Evolutionary conservation across 768 basidiomycete species (phyloP), one percentile per base, ranked within the genome.

Genomic region (Amanita inopinata): DNA sequence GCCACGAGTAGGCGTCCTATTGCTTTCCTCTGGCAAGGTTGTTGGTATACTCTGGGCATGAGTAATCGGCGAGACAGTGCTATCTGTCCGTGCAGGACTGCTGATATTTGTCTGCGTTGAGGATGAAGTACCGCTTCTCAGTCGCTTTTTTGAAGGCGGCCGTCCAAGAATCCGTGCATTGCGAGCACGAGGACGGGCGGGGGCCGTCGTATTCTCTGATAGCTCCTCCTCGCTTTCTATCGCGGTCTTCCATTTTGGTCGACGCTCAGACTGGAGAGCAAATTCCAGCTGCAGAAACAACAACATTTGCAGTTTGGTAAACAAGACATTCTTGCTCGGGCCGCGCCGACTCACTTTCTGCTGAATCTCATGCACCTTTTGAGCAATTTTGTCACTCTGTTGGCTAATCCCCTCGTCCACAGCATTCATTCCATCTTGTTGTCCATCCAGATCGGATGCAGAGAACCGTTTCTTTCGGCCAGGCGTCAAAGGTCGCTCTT

Each of bases 291-390:
- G 38, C 18, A 48, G 12, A 27, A 45, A 48, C 38, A 46, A 24
- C 32, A 31, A 24, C 41, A 40, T n/a, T n/a, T n/a, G 15, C 33
- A 40, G 15, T 12, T 14, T 33, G 14, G 33, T 39, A 15, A 40
- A 43, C 33, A 36, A 34, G 2, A 14, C 25, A 14, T 10, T 18
- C n/a, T 41, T 12, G 17, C 20, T 40, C 33, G 44, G 33, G 4
- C 37, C 22, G 34, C 28, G 38, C 17, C 37, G n/a, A 59, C 67
- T 42, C 33, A 90, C 91, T 77, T 93, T 94, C 50, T 85, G 79
- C 63, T 94, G 90, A 46, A 96, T 93, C 60, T 84, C 78, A 36
- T 84, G 55, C 34, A 96, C 85, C 60, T 91, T 89, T 57, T 85
- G 78, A 18, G 87, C 83, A 43, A 96, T 92, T 55, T 76, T 79